These are phyloP conservation scores for Trypanosoma rangeli DNA, from an alignment of 208 protist genomes.

Conservation along the genomic window DNA sequence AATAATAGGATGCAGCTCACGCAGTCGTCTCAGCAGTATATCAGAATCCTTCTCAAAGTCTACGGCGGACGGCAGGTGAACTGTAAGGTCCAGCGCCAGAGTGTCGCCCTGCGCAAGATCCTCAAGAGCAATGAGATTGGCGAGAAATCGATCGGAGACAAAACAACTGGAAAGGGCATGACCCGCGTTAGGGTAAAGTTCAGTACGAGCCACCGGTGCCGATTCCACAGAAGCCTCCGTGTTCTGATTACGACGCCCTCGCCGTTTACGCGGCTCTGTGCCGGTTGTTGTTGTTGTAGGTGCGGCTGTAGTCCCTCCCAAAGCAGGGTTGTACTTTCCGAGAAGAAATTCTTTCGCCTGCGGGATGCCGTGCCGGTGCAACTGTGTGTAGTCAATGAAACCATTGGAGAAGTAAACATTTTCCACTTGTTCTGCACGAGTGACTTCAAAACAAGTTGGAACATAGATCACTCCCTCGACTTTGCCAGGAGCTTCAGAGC, in stretches of 20 bases:
- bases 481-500: conserved; percentile 48
- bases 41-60: conserved; percentile 52
- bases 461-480: conserved; percentile 55
- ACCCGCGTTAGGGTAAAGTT: conserved; percentile 54
- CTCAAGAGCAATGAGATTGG: conserved; percentile 52
- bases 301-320: neutral
- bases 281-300: neutral
- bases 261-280: conserved; percentile 1
- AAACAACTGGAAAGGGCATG: conserved; percentile 60
- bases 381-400: conserved; percentile 58
- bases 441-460: conserved; percentile 48
- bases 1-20: conserved; percentile 59
- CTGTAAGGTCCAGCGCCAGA: conserved; percentile 42
- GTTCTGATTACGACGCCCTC: conserved; percentile 13
- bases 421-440: conserved; percentile 47
- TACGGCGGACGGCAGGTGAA: conserved; percentile 51
- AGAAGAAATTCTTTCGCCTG: conserved; percentile 67
- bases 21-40: conserved; percentile 40
- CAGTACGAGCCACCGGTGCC: conserved; percentile 28
- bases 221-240: conserved; percentile 14
- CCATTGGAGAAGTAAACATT: conserved; percentile 82
- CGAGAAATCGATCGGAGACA: conserved; percentile 55
- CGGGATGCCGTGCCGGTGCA: conserved; percentile 49
- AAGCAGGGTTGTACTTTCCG: conserved; percentile 50
- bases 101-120: conserved; percentile 50